Evolutionary conservation across 2,329 filamentous ascomycete species (phyloP).

Genomic region (Fusarium annulatum): DNA sequence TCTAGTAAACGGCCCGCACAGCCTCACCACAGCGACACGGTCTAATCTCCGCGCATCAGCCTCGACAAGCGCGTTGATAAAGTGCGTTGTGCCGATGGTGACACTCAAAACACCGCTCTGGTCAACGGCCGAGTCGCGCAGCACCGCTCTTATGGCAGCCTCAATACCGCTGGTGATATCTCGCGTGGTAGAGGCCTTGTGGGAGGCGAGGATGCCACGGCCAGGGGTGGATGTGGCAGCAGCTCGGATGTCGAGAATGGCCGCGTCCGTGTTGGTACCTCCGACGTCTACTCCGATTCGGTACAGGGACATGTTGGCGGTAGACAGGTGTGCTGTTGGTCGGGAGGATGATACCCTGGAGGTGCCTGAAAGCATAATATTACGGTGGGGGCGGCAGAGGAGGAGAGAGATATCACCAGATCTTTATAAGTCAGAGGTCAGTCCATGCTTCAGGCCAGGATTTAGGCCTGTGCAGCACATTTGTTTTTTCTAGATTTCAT

Average conservation of each 20-base stretch:
- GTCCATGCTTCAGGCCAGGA: neutral
- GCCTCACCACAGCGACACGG: constrained; percentile 58
- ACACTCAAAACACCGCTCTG: constrained; percentile 56
- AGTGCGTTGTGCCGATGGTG: constrained; percentile 63
- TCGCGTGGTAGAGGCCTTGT: constrained; percentile 62
- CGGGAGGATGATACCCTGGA: constrained; percentile 1
- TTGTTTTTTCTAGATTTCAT: neutral
- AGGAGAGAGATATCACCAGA: neutral
- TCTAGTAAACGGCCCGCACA: constrained; percentile 58
- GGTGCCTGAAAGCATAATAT: constrained; percentile 23
- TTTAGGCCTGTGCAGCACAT: neutral
- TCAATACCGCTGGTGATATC: constrained; percentile 63
- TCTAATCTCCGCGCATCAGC: constrained; percentile 56
- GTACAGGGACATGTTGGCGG: constrained; percentile 51
- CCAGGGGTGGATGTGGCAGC: constrained; percentile 46
- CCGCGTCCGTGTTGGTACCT: constrained; percentile 58
- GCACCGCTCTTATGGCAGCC: constrained; percentile 56
- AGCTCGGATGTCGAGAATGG: constrained; percentile 56
- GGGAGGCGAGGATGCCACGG: constrained; percentile 58
- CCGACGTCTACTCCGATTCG: constrained; percentile 58
- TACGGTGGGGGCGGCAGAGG: neutral
- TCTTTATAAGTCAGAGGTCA: neutral
- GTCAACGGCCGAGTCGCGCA: constrained; percentile 52
- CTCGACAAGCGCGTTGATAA: constrained; percentile 62
- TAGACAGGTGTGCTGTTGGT: neutral